Evolutionary conservation across 148 eudicot genomes (phyloP), one percentile per base, ranked within the genome.

Genomic region (Agrostemma githago): DNA sequence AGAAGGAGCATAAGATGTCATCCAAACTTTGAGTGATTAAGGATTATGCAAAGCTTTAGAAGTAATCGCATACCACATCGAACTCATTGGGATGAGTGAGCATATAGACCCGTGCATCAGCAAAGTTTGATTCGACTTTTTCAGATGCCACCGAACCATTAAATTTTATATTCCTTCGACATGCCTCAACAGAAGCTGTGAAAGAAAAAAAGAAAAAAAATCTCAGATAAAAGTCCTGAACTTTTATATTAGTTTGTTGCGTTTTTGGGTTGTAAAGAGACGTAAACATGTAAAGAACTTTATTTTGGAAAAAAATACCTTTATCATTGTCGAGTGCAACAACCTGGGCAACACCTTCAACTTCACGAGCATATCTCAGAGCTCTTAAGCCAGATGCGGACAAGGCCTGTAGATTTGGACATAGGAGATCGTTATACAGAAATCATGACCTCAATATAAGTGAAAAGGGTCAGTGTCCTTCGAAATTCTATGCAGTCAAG

Each of bases 301-400:
- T 46, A 46, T 2, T 26, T 26, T 6, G 10, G 14, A 51, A 51
- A 51, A 53, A 61, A 4, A n/a, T 68, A 80, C 99, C 94, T 89
- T 82, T 80, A 83, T 96, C 97, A 70, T 90, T 96, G 87, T 96
- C 99, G 71, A 92, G 77, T 34, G 99, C 97, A 66, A 92, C 92
- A 82, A 96, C 96, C 81, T 96, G 83, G 71, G 86, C 91, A 79
- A 96, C 77, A 64, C 91, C 96, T 79, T 96, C 99, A 15, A 92
- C 85, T 86, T 96, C 99, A 66, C 91, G 92, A 62, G 99, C 99
- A 85, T 96, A 96, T 85, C 99, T 88, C 26, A 96, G 80, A 73
- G 99, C 97, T 82, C 99, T 88, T 75, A 96, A 86, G 56, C 97
- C 99, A 74, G 97, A 92, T 70, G 99, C 99, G 5, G 99, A 96